Conservation (phyloP, 2,329 filamentous ascomycete genomes). For the Trichoderma guizhouense region DNA sequence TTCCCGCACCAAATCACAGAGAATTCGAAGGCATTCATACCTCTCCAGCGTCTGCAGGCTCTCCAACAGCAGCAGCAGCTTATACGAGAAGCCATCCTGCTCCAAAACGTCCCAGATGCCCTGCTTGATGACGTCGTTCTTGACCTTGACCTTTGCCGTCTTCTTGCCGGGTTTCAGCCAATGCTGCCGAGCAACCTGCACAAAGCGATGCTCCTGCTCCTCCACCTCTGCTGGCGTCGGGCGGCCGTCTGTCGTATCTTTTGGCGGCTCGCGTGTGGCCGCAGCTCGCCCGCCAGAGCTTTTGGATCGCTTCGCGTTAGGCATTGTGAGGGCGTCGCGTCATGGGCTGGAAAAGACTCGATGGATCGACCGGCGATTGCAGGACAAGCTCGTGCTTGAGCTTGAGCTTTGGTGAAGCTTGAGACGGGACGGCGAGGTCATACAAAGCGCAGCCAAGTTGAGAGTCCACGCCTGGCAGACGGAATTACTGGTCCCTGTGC, state of each 20-base stretch:
- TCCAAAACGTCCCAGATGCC: constrained; percentile 88
- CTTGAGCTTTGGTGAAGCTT: background rate
- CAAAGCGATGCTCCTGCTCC: constrained; percentile 68
- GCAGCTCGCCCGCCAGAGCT: constrained; percentile 44
- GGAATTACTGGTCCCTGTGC: constrained; percentile 7
- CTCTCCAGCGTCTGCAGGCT: constrained; percentile 86
- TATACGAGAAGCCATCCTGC: constrained; percentile 72
- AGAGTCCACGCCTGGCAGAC: constrained; percentile 1
- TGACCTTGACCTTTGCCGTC: constrained; percentile 65
- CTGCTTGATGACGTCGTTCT: constrained; percentile 80
- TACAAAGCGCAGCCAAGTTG: background rate
- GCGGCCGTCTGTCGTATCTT: constrained; percentile 37
- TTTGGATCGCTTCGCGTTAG: constrained; percentile 58
- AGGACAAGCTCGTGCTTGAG: background rate
- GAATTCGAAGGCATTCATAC: constrained; percentile 37
- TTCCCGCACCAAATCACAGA: background rate
- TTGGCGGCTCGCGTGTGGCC: constrained; percentile 34
- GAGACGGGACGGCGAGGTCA: background rate
- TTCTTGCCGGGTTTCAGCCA: constrained; percentile 71
- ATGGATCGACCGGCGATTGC: background rate
- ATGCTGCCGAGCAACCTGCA: constrained; percentile 74
- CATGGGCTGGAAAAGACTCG: constrained; percentile 5
- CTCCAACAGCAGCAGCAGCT: constrained; percentile 77
- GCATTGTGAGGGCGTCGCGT: constrained; percentile 41
- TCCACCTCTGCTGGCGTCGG: constrained; percentile 64